These are phyloP conservation scores for Leccinum aurantiacum DNA, from an alignment of 768 basidiomycete genomes.

Conservation along the genomic window DNA sequence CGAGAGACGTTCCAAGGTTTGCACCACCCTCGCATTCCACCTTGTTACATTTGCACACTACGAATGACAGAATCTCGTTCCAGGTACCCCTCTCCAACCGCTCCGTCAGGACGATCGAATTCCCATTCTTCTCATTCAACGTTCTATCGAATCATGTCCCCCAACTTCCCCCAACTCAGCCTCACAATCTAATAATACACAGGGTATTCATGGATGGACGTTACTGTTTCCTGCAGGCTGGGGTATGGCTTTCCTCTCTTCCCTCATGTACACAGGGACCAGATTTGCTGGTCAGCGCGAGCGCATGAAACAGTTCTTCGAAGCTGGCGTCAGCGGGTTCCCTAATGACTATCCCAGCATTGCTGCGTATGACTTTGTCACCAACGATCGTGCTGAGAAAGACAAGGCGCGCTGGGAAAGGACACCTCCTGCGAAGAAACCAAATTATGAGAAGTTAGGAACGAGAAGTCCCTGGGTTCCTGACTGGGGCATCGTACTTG, in stretches of 20 bases:
- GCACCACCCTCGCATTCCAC: not conserved
- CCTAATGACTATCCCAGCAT: slow-evolving; percentile 79
- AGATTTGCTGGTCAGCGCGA: slow-evolving; percentile 86
- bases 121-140: slow-evolving; percentile 81
- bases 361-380: slow-evolving; percentile 51
- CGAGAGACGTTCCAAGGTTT: slow-evolving; percentile 71
- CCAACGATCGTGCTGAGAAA: slow-evolving; percentile 46
- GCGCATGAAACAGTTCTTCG: slow-evolving; percentile 76
- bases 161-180: slow-evolving; percentile 16
- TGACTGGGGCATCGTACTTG: slow-evolving; percentile 76
- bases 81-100: slow-evolving; percentile 70
- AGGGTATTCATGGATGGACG: slow-evolving; percentile 80
- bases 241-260: slow-evolving; percentile 82
- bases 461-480: slow-evolving; percentile 72
- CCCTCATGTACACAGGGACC: slow-evolving; percentile 79
- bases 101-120: slow-evolving; percentile 77
- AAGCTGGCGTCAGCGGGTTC: slow-evolving; percentile 72
- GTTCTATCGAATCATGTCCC: slow-evolving; percentile 52
- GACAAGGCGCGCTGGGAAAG: slow-evolving; percentile 68
- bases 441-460: slow-evolving; percentile 64
- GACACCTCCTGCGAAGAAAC: slow-evolving; percentile 85
- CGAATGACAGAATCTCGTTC: slow-evolving; percentile 62
- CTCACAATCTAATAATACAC: slow-evolving; percentile 28
- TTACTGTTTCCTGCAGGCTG: slow-evolving; percentile 85
- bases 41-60: not conserved